phyloP scores from a whole-genome alignment of 768 basidiomycete genomes.

The Piloderma croceum region DNA sequence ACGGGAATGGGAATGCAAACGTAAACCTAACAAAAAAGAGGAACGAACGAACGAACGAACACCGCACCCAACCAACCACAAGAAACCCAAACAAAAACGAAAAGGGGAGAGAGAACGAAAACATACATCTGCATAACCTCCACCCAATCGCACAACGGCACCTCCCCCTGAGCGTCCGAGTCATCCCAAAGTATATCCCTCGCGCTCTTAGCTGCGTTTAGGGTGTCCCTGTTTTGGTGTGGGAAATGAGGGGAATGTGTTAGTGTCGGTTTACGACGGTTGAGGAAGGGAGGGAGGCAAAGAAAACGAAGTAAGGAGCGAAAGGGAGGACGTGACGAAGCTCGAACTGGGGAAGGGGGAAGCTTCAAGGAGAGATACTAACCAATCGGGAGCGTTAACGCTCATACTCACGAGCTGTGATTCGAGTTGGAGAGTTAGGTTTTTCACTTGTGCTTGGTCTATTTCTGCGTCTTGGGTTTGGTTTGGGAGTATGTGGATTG shows the following conservation, averaged over 20 bases:
- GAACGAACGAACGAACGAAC: too few species aligned
- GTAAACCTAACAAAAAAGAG: too few species aligned
- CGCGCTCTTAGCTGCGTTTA: conserved; percentile 54
- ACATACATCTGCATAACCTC: too few species aligned
- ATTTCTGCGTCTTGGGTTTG: neutral
- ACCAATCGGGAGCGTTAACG: conserved; percentile 47
- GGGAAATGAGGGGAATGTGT: too few species aligned
- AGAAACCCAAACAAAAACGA: too few species aligned
- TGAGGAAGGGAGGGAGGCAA: conserved; percentile 4
- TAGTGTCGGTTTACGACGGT: too few species aligned
- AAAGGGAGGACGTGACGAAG: conserved; percentile 55
- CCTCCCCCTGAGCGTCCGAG: too few species aligned
- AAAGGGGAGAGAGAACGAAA: too few species aligned
- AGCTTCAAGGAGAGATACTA: conserved; percentile 36
- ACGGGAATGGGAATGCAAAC: too few species aligned
- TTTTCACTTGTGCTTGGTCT: conserved; percentile 28
- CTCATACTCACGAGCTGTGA: conserved; percentile 37
- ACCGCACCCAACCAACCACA: too few species aligned
- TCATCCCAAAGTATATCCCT: conserved; percentile 51
- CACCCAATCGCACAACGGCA: too few species aligned
- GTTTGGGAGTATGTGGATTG: too few species aligned
- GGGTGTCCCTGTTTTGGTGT: conserved; percentile 44
- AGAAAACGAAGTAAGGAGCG: conserved; percentile 58
- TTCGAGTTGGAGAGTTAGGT: conserved; percentile 35
- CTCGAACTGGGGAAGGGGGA: conserved; percentile 34